phyloP scores from a whole-genome alignment of 805 yeast species.

The Candida piceae region DNA sequence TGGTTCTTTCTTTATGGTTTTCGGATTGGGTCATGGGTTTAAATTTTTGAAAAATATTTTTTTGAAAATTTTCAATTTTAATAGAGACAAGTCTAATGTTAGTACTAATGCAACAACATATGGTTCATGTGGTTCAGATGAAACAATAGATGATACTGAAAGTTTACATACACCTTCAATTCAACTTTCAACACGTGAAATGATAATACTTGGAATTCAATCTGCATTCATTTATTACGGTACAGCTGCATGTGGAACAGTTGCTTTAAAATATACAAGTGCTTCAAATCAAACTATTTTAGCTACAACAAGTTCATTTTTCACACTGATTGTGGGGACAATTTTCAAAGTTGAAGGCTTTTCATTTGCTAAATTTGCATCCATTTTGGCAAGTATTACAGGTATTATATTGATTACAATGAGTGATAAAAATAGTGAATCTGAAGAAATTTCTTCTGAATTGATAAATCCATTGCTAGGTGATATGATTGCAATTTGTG shows the following conservation, averaged over 20 bases:
- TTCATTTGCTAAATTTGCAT: constrained; percentile 35
- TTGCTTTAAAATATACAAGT: constrained; percentile 43
- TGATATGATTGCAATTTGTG: constrained; percentile 38
- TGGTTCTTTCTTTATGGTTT: constrained; percentile 44
- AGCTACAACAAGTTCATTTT: constrained; percentile 47
- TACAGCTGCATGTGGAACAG: constrained; percentile 37
- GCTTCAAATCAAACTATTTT: constrained; percentile 50
- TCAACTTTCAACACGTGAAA: constrained; percentile 24
- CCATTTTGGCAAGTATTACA: constrained; percentile 38
- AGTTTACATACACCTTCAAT: constrained; percentile 20
- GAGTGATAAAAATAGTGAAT: constrained; percentile 19
- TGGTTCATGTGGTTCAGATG: constrained; percentile 6
- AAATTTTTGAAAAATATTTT: constrained; percentile 1
- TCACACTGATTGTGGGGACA: constrained; percentile 42
- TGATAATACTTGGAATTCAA: constrained; percentile 33
- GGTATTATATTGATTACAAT: constrained; percentile 45
- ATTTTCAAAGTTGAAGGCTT: constrained; percentile 37
- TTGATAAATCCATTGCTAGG: constrained; percentile 37
- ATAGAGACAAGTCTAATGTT: neutral
- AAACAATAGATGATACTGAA: constrained; percentile 3
- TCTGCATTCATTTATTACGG: constrained; percentile 38
- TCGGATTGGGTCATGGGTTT: constrained; percentile 36
- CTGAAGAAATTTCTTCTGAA: neutral
- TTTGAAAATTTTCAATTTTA: constrained; percentile 2
- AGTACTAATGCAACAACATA: neutral